Conservation (phyloP, 768 basidiomycete genomes). For the Podaxis sp. region DNA sequence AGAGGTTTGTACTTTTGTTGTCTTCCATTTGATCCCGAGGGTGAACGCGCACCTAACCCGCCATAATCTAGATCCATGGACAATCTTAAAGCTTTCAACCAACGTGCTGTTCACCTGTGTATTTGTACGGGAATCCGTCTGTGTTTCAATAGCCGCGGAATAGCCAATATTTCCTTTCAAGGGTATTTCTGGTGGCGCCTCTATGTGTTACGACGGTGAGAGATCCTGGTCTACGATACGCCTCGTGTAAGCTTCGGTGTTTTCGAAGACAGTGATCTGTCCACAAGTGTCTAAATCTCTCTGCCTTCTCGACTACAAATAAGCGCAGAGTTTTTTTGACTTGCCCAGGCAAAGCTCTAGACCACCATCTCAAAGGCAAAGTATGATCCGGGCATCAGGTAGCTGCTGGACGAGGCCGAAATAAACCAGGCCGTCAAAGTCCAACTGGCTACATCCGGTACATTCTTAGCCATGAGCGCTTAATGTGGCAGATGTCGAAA, state of each 20-base stretch:
- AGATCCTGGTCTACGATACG: background rate
- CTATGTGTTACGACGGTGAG: background rate
- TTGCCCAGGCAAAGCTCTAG: background rate
- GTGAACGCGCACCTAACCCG: background rate
- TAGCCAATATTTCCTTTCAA: background rate
- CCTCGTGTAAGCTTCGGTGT: background rate
- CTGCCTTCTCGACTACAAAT: background rate
- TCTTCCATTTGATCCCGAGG: background rate
- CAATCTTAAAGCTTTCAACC: background rate
- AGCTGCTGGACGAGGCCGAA: background rate
- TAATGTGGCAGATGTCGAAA: background rate
- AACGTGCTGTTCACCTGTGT: background rate
- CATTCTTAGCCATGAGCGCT: too few relatives aligned
- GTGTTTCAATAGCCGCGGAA: background rate
- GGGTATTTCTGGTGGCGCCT: background rate
- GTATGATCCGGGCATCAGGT: background rate
- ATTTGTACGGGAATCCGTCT: background rate
- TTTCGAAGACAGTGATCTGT: too few relatives aligned
- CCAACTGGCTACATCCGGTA: background rate
- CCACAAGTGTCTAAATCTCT: background rate
- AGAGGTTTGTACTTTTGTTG: constrained; percentile 53
- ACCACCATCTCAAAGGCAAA: background rate
- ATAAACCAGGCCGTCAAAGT: background rate
- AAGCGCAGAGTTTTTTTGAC: background rate
- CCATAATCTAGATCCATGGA: background rate